Base-by-base conservation (phyloP, 129 eudicot genomes). In the Centella asiatica region DNA sequence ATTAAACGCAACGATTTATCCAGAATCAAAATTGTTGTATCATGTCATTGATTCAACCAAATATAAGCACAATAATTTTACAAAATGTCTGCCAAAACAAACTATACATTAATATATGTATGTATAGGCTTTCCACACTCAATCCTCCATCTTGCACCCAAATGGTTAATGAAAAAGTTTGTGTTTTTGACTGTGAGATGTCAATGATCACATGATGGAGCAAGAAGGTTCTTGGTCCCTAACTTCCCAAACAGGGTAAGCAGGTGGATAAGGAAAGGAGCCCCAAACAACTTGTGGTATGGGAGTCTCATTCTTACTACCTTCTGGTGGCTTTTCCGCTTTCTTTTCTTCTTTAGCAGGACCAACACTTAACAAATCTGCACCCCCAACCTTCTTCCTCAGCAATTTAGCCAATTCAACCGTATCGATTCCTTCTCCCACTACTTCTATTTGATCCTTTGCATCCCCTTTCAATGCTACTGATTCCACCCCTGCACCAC, bases 361-460 rank as follows among this genome's bases (percentile, higher is more conserved):
- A 12, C 36, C 37, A 1, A 74, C 78, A 44, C 78, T 74, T 34
- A 74, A 36, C 17, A 74, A 51, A 45, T 59, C 73, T 27, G 78
- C 68, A 32, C 44, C 14, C 4, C 68, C 78, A 10, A 74, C 39
- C 4, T 67, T 66, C 48, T 67, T 74, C 72, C 78, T 61, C 6
- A 74, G 56, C 47, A 20, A 12, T 17, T 20, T 62, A 1, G 78
- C 62, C 3, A 74, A 60, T 3, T 36, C 50, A 14, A 50, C 78
- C 1, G 73, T 24, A 45, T 74, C 78, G 25, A 74, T 59, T 6
- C 69, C 69, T 0, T 60, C 78, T 67, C 78, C 78, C 4, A 61
- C 44, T 18, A 74, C 65, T 20, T 67, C 73, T 56, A 74, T 9
- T 27, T 74, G 50, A 27, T 74, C 52, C 57, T 32, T 68, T 12